Percentiles rank a stretch among this genome's conserved stretches.
Conservation (phyloP, 1,284 basidiomycete species). For the Naganishia liquefaciens region DNA sequence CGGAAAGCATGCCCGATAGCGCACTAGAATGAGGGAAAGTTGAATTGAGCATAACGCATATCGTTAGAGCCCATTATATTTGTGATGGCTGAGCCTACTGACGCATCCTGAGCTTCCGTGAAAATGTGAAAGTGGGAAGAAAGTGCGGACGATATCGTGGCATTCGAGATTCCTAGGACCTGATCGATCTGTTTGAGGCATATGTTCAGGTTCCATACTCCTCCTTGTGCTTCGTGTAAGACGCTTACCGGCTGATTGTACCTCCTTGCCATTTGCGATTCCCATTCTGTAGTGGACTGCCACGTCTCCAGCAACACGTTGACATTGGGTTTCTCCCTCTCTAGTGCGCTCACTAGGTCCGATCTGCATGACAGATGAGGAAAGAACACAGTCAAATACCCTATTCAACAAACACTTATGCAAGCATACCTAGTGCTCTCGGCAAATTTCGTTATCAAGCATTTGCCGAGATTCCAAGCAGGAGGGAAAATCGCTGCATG, state of each 20-base stretch:
- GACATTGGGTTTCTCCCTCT: conserved; percentile 63
- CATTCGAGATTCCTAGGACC: background rate
- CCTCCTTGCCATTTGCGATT: conserved; percentile 72
- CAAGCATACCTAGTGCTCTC: conserved; percentile 74
- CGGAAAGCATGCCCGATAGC: conserved; percentile 61
- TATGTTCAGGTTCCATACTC: background rate
- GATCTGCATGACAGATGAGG: conserved; percentile 3
- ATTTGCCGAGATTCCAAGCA: conserved; percentile 78
- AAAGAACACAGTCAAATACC: background rate
- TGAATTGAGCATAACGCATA: background rate
- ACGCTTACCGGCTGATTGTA: conserved; percentile 70
- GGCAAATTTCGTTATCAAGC: conserved; percentile 75
- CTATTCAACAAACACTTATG: background rate
- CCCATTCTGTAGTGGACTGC: conserved; percentile 82
- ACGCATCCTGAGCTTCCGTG: conserved; percentile 93
- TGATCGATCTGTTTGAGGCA: conserved; percentile 1
- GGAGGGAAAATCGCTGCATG: conserved; percentile 76
- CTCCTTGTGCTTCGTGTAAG: background rate
- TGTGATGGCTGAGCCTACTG: conserved; percentile 16
- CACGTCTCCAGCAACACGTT: conserved; percentile 77
- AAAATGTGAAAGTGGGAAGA: conserved; percentile 63
- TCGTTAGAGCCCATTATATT: background rate
- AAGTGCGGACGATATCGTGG: conserved; percentile 9
- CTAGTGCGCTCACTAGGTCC: conserved; percentile 23
- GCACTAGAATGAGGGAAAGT: conserved; percentile 40